phyloP scores from a whole-genome alignment of 306 rosid species.

The Fragaria ananassa region DNA sequence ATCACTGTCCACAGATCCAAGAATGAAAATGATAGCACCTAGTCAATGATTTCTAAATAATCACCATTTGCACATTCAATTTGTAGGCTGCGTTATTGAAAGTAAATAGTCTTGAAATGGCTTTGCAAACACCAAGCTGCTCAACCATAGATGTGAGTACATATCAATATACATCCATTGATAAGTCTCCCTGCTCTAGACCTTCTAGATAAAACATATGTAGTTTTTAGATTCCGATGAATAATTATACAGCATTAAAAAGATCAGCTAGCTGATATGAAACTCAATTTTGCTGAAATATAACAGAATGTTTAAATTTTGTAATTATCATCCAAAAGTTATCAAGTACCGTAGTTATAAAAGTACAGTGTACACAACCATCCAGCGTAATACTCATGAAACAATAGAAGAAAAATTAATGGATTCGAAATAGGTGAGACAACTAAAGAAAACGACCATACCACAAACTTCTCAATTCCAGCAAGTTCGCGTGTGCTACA shows the following conservation, averaged over 20 bases:
- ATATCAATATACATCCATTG: background rate
- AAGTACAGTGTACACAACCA: background rate
- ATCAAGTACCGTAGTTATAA: background rate
- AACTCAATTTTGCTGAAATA: background rate
- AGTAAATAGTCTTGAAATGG: background rate
- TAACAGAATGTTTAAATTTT: background rate
- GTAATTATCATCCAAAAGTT: background rate
- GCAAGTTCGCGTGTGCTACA: constrained; percentile 93
- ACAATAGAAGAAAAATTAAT: background rate
- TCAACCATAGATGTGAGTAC: background rate
- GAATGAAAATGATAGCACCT: background rate
- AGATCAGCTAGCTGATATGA: background rate
- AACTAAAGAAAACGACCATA: constrained; percentile 48
- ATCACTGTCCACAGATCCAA: background rate
- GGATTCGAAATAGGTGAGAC: constrained; percentile 2
- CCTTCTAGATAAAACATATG: background rate
- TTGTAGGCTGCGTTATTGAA: background rate
- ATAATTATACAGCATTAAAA: background rate
- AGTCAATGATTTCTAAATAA: background rate
- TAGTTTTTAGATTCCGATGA: background rate
- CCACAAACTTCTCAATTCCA: constrained; percentile 92
- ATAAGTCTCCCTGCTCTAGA: background rate
- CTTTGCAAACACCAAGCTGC: background rate
- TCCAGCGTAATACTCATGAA: background rate
- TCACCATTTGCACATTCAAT: background rate